These are phyloP conservation scores for Xylariales sp. DNA, from an alignment of 2,329 filamentous ascomycete species.

Conservation along the genomic window DNA sequence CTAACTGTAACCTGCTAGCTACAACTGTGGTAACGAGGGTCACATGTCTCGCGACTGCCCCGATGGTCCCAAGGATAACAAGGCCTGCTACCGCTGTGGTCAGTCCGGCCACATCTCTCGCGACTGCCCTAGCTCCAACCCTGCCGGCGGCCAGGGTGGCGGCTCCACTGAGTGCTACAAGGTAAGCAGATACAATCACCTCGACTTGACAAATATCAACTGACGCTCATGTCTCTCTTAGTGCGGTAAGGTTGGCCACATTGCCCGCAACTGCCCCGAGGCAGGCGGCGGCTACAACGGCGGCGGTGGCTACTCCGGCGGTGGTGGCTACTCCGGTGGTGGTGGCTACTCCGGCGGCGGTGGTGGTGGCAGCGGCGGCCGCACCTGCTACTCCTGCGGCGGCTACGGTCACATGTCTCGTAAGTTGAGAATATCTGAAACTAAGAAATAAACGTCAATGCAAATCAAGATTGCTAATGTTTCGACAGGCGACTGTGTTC, in stretches of 20 bases:
- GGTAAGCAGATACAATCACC: constrained; percentile 27
- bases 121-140: constrained; percentile 62
- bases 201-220: constrained; percentile 4
- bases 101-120: constrained; percentile 87
- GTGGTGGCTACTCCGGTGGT: constrained; percentile 30
- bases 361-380: constrained; percentile 43
- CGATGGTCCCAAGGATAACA: constrained; percentile 80
- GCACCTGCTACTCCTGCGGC: constrained; percentile 98
- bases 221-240: constrained; percentile 22
- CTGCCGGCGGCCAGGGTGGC: constrained; percentile 37
- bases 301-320: constrained; percentile 35
- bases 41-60: constrained; percentile 86
- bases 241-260: constrained; percentile 95
- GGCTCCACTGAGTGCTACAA: constrained; percentile 84
- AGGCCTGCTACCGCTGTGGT: constrained; percentile 75
- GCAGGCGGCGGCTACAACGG: constrained; percentile 43
- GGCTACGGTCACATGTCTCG: constrained; percentile 96
- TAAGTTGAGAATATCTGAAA: constrained; percentile 34
- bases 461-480: too few relatives aligned
- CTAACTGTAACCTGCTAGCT: constrained; percentile 16
- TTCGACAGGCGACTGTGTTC: constrained; percentile 89
- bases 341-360: constrained; percentile 42
- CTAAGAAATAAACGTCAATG: too few relatives aligned
- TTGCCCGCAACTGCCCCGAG: constrained; percentile 84
- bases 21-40: constrained; percentile 51